phyloP scores from a whole-genome alignment of 345 rosid genomes.

The Trapa incisa region DNA sequence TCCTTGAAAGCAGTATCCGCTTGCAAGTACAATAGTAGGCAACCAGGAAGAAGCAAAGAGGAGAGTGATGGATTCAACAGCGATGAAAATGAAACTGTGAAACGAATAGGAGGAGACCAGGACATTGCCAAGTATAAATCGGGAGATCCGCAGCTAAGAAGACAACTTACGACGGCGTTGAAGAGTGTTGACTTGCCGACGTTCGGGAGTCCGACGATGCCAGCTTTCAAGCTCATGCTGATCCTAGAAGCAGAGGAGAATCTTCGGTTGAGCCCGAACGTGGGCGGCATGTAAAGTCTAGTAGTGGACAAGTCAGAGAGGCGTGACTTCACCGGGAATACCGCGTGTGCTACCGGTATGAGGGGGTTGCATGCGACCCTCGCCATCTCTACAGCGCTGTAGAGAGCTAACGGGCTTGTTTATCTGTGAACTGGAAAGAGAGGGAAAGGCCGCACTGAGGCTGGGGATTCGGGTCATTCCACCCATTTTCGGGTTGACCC shows the following conservation, averaged over 20 bases:
- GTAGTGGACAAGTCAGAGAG: conserved; percentile 14
- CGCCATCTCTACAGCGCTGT: conserved; percentile 25
- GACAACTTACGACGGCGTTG: conserved; percentile 67
- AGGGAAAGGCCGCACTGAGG: neutral
- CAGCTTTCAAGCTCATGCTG: conserved; percentile 88
- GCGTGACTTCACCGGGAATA: conserved; percentile 27
- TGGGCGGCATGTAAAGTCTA: conserved; percentile 18
- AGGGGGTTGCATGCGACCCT: conserved; percentile 30
- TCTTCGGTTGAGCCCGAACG: conserved; percentile 24
- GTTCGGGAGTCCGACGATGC: conserved; percentile 94
- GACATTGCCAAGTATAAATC: neutral
- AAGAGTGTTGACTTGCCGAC: conserved; percentile 95
- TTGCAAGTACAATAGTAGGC: neutral
- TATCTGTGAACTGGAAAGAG: conserved; percentile 1
- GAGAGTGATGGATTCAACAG: neutral
- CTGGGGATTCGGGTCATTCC: too few species aligned
- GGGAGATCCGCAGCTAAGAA: neutral
- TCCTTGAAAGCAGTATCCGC: neutral
- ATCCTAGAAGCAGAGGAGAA: conserved; percentile 48
- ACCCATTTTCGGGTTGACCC: too few species aligned
- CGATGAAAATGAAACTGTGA: neutral
- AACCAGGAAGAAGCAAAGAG: neutral
- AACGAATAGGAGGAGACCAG: neutral
- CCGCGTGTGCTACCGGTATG: conserved; percentile 21
- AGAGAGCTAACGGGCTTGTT: neutral